A percentile compares a stretch with the other conserved stretches of the same genome.
Conservation (phyloP, 2,329 filamentous ascomycete genomes). For the Aspergillus felis region DNA sequence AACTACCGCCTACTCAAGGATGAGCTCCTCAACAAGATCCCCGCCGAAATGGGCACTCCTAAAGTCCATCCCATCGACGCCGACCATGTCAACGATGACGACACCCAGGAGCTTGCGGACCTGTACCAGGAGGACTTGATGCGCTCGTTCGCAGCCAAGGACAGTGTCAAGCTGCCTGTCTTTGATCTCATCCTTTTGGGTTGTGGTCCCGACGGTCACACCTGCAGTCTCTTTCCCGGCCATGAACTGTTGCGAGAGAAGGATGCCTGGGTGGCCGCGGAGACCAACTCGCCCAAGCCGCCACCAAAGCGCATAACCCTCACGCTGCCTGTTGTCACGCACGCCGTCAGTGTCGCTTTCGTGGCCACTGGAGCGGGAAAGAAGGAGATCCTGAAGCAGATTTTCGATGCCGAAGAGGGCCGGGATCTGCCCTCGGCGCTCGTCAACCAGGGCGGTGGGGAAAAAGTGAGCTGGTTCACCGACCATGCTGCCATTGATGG, state of each 20-base stretch:
- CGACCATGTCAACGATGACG: conserved; percentile 66
- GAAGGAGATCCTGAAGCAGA: conserved; percentile 86
- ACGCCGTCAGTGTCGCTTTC: conserved; percentile 82
- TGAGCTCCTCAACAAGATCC: conserved; percentile 86
- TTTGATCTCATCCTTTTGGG: conserved; percentile 93
- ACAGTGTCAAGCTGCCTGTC: conserved; percentile 89
- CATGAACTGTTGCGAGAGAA: conserved; percentile 82
- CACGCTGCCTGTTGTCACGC: conserved; percentile 83
- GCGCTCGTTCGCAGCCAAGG: conserved; percentile 78
- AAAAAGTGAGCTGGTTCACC: conserved; percentile 93
- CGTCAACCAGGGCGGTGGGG: conserved; percentile 78
- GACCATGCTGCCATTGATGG: conserved; percentile 82
- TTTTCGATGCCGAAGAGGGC: conserved; percentile 76
- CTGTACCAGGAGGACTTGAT: conserved; percentile 89
- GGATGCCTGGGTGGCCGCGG: conserved; percentile 86
- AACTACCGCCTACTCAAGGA: conserved; percentile 87
- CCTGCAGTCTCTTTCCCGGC: conserved; percentile 91
- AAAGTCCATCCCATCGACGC: conserved; percentile 75
- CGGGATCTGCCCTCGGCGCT: conserved; percentile 75
- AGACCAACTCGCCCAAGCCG: conserved; percentile 92
- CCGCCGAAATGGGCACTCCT: conserved; percentile 61
- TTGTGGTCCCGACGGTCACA: conserved; percentile 94
- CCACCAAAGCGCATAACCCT: conserved; percentile 87
- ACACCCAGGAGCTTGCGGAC: conserved; percentile 89
- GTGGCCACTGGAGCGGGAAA: conserved; percentile 86